phyloP scores from a whole-genome alignment of 1,284 basidiomycete genomes.

The Puccinia coronata region DNA sequence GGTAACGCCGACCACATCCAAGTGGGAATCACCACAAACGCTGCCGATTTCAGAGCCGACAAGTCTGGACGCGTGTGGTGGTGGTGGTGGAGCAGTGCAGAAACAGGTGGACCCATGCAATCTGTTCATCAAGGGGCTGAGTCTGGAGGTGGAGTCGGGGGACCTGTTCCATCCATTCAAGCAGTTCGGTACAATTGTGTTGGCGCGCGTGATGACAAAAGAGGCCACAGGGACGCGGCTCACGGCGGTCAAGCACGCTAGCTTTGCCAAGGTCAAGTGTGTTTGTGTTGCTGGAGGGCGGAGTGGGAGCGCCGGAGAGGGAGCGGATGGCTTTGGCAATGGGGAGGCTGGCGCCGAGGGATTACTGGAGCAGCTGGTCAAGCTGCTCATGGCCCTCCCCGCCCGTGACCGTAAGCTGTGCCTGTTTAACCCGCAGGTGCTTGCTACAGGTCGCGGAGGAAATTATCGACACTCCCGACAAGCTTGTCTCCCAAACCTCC shows the following conservation, averaged over 20 bases:
- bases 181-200: conserved; percentile 60
- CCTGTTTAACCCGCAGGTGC: conserved; percentile 78
- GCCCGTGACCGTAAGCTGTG: conserved; percentile 86
- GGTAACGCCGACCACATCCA: conserved; percentile 59
- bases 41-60: conserved; percentile 67
- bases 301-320: conserved; percentile 71
- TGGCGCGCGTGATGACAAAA: conserved; percentile 90
- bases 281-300: too few relatives aligned
- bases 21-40: conserved; percentile 67
- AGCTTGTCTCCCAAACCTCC: too few relatives aligned
- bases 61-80: conserved; percentile 69
- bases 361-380: conserved; percentile 68
- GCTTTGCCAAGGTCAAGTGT: conserved; percentile 46
- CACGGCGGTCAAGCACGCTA: conserved; percentile 4
- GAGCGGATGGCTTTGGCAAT: conserved; percentile 73
- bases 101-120: conserved; percentile 89
- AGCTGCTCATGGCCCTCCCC: conserved; percentile 76
- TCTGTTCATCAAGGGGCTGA: conserved; percentile 77
- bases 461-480: conserved; percentile 67
- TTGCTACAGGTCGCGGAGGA: conserved; percentile 76
- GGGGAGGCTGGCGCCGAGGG: conserved; percentile 61
- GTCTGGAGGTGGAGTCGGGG: conserved; percentile 78
- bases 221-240: conserved; percentile 65
- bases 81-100: too few relatives aligned
- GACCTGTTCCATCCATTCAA: conserved; percentile 74